A percentile compares a stretch with the other conserved stretches of the same genome.
Conservation (phyloP, 805 yeast genomes). For the Suhomyces faveliae region DNA sequence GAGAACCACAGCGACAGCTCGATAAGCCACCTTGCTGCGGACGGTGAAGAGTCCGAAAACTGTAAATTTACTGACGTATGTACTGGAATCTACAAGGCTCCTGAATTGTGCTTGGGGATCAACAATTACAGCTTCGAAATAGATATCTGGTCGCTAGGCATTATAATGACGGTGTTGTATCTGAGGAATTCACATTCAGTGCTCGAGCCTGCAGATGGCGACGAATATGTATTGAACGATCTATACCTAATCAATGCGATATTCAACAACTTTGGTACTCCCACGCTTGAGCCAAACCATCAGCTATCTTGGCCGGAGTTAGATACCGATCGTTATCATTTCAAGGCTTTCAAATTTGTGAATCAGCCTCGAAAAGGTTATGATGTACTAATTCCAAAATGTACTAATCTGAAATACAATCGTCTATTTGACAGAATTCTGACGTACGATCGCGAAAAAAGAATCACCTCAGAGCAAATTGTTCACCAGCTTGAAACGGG, state of each 20-base stretch:
- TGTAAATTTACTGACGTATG: slow-evolving; percentile 56
- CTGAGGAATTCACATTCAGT: slow-evolving; percentile 28
- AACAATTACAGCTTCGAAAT: slow-evolving; percentile 51
- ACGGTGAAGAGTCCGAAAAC: slow-evolving; percentile 39
- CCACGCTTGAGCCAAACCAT: slow-evolving; percentile 22
- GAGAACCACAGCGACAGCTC: not conserved
- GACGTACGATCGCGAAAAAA: slow-evolving; percentile 6
- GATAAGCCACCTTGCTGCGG: not conserved
- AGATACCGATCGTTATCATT: slow-evolving; percentile 26
- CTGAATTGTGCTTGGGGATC: slow-evolving; percentile 68
- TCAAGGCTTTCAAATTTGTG: slow-evolving; percentile 25
- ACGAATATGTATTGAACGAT: slow-evolving; percentile 50
- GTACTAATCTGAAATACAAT: slow-evolving; percentile 11
- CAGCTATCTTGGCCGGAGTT: slow-evolving; percentile 38
- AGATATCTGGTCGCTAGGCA: slow-evolving; percentile 74
- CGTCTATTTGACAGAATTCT: slow-evolving; percentile 5
- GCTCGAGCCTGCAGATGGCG: slow-evolving; percentile 34
- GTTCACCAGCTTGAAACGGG: not conserved
- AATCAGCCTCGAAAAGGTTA: slow-evolving; percentile 14
- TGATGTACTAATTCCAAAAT: slow-evolving; percentile 35
- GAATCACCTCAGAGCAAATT: slow-evolving; percentile 1
- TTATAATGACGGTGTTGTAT: slow-evolving; percentile 55
- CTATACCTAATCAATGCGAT: slow-evolving; percentile 55
- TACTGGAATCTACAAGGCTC: slow-evolving; percentile 69
- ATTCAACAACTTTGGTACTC: slow-evolving; percentile 62